Base-by-base conservation (phyloP, 345 rosid genomes). In the Clarkia xantiana region DNA sequence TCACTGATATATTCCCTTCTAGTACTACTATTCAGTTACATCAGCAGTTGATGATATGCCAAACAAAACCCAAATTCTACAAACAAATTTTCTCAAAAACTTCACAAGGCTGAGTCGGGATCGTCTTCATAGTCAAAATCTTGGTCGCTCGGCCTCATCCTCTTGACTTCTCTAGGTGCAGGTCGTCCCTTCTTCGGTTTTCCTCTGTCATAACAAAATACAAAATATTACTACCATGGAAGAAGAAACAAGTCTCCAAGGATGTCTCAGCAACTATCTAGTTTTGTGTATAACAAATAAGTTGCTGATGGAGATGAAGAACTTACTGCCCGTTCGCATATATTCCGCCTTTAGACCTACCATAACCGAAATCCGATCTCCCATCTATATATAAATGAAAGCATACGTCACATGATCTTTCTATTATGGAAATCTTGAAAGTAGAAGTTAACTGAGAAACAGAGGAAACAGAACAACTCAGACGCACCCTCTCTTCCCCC, bases 131-230 rank as follows among this genome's bases (percentile, higher is more conserved):
- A 86, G 44, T 91, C 96, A 57, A 72, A 86, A 81, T 91, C 98
- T 54, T 79, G 84, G 60, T 86, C 96, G 47, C 75, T 74, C 17
- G 76, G 79, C 56, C 94, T 81, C 74, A 61, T 61, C 71, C 88
- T 74, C 79, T 86, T 86, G 12, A 70, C 65, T 15, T 86, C 96
- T 65, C 96, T 75, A 16, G 80, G 75, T 11, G 73, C 76, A 44
- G 76, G 93, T 75, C 98, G 79, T 67, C 98, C 98, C 67, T 75
- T 91, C 80, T 91, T 84, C 1, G 96, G 98, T 44, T 91, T 91
- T 57, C 94, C 98, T 72, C 93, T 84, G 71, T 29, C 9, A 42
- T 14, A n/a, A 40, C 14, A 51, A 5, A 29, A 7, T 29, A 1
- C 36, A 29, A 29, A 29, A 29, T 10, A 29, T 29, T 5, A 29